Evolutionary conservation across 164 flowering plant genomes (phyloP).

Genomic region (Piper longum): DNA sequence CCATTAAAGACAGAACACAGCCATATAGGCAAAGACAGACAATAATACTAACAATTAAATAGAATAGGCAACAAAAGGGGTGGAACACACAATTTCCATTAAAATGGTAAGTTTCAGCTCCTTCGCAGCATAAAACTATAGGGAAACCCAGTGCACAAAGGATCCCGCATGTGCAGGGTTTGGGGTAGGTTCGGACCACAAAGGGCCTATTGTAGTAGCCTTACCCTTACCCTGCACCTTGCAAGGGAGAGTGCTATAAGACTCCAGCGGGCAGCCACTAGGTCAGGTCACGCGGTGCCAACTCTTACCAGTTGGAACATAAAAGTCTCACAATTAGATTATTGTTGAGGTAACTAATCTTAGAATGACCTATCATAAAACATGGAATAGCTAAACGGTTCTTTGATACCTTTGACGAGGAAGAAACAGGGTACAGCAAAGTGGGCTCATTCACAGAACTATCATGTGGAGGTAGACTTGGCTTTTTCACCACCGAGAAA

Average conservation of each 20-base stretch:
- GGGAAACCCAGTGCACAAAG: too few species aligned
- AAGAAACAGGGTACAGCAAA: background rate
- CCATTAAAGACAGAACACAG: slow-evolving; percentile 18
- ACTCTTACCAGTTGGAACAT: background rate
- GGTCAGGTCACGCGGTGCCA: too few species aligned
- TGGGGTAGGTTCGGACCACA: too few species aligned
- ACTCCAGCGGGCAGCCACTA: too few species aligned
- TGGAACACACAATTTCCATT: too few species aligned
- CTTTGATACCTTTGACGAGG: background rate
- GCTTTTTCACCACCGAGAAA: slow-evolving; percentile 13
- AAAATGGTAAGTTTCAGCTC: too few species aligned
- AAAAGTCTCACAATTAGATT: background rate
- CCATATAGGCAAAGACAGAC: background rate
- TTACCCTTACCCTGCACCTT: too few species aligned
- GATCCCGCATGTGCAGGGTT: too few species aligned
- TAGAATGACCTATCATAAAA: background rate
- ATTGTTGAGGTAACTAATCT: background rate
- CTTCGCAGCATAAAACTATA: too few species aligned
- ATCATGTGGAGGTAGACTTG: slow-evolving; percentile 3
- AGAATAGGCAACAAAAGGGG: background rate
- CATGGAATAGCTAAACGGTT: background rate
- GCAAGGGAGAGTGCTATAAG: too few species aligned
- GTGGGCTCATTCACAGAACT: slow-evolving; percentile 8
- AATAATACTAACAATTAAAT: background rate
- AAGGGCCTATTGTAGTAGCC: too few species aligned